Base-by-base conservation (phyloP, 805 yeast species). In the Huiozyma naganishii region DNA sequence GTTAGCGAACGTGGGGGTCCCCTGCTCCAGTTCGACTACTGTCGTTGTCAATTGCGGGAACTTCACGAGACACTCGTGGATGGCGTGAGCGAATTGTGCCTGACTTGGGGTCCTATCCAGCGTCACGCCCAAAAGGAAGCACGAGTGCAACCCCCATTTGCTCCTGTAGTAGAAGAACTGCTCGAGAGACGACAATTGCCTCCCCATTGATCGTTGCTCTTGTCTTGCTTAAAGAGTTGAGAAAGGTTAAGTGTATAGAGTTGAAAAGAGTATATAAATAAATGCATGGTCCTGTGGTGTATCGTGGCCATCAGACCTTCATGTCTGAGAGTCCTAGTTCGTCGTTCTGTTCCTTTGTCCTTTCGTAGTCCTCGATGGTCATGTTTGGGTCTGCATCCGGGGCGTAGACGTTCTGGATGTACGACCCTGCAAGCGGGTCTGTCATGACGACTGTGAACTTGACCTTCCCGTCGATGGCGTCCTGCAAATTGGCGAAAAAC, bases 331-430 rank as follows among this genome's bases (percentile, higher is more conserved):
- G 70, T 23, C 99, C 99, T 50, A 92, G 73, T 37, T 83, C 90
- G 59, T 92, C 98, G 61, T 92, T 88, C 65, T 89, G 94, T 57
- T 86, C 83, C 36, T 71, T 69, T 2, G 95, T 80, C 71, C 99
- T 83, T 52, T 87, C 95, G 53, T 77, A 86, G 45, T 92, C 96
- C 66, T 83, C 95, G 48, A 84, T 76, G 36, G 63, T 72, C 97
- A 92, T 92, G 61, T 90, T 86, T 51, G 99, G 99, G 67, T 92
- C 99, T 36, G 77, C 76, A 66, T 92, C 99, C 28, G 99, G 99
- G 32, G 99, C 99, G 59, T 89, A 92, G n/a, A 90, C 92, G 60
- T 92, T 92, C 67, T 92, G 99, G 49, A 92, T 83, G 58, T 92
- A 92, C 0, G 96, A 87, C 5, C 95, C 82, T 13, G 97, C 95